A percentile compares a stretch with the other conserved stretches of the same genome.
Conservation (phyloP, 2,329 filamentous ascomycete genomes). For the Xylariaceae sp. region DNA sequence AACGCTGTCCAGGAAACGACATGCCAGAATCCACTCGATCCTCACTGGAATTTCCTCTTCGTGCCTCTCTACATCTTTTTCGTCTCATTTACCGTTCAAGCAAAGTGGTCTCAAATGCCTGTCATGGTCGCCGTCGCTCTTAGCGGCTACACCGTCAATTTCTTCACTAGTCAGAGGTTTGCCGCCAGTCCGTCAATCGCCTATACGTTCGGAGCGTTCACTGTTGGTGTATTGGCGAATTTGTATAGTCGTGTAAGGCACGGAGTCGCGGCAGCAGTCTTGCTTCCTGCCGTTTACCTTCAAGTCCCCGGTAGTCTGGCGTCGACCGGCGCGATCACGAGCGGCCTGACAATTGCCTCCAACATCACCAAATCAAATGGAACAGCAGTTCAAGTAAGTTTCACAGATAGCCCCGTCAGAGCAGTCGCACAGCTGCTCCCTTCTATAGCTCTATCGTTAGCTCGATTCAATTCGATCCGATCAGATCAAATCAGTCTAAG, state of each 20-base stretch:
- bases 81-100: constrained; percentile 79
- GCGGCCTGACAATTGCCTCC: constrained; percentile 63
- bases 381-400: constrained; percentile 38
- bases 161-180: constrained; percentile 72
- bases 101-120: constrained; percentile 78
- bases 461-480: no score
- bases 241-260: constrained; percentile 69
- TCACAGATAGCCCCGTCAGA: no score
- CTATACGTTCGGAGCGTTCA: constrained; percentile 78
- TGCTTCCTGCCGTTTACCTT: constrained; percentile 86
- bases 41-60: constrained; percentile 66
- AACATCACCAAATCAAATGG: constrained; percentile 55
- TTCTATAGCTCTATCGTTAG: no score
- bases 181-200: constrained; percentile 74
- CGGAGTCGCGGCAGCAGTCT: constrained; percentile 81
- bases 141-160: constrained; percentile 77
- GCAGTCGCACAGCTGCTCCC: no score
- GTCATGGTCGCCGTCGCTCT: constrained; percentile 78
- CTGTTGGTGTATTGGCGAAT: constrained; percentile 79
- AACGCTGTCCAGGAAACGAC: constrained; percentile 51
- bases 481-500: background rate
- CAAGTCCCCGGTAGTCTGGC: constrained; percentile 70
- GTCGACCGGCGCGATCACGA: constrained; percentile 63
- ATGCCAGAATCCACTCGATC: constrained; percentile 53
- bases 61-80: constrained; percentile 73